These are phyloP conservation scores for Haberlea rhodopensis DNA, from an alignment of 257 asterid species.

Conservation along the genomic window DNA sequence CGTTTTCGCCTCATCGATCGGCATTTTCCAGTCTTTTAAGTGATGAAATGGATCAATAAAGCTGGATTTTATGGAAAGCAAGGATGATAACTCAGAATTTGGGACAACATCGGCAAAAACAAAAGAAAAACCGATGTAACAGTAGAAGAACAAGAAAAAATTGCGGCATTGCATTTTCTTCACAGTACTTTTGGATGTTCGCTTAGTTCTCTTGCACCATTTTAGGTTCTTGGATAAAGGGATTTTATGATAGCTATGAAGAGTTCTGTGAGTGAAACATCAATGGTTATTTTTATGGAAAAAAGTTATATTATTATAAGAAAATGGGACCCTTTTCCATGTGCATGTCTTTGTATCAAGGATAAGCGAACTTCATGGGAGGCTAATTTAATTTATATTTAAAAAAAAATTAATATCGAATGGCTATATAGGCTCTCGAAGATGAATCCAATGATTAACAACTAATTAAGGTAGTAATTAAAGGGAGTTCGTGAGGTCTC, in stretches of 20 bases:
- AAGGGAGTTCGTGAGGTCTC: conserved; percentile 48
- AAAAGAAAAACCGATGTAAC: conserved; percentile 48
- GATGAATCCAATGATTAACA: conserved; percentile 40
- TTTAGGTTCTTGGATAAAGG: conserved; percentile 38
- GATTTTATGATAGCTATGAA: conserved; percentile 21
- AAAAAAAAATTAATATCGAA: no score
- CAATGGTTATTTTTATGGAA: conserved; percentile 40
- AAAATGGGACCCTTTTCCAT: conserved; percentile 43
- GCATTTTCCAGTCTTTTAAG: conserved; percentile 46
- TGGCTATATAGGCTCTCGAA: conserved; percentile 2
- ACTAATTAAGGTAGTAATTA: conserved; percentile 28
- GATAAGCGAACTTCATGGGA: not conserved
- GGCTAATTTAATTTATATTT: not conserved
- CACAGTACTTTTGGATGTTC: conserved; percentile 14
- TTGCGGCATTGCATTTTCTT: conserved; percentile 30
- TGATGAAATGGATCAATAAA: conserved; percentile 50
- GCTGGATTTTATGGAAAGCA: conserved; percentile 48
- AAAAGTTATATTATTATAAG: conserved; percentile 10
- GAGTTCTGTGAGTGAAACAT: conserved; percentile 37
- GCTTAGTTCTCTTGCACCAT: conserved; percentile 35
- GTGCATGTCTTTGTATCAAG: conserved; percentile 33
- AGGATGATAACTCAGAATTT: conserved; percentile 39
- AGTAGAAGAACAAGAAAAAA: conserved; percentile 37
- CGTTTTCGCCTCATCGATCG: conserved; percentile 15
- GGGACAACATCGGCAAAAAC: conserved; percentile 37